A percentile compares a stretch with the other conserved stretches of the same genome.
Evolutionary conservation across 345 rosid genomes (phyloP).

Genomic region (Diplotaxis tenuifolia): DNA sequence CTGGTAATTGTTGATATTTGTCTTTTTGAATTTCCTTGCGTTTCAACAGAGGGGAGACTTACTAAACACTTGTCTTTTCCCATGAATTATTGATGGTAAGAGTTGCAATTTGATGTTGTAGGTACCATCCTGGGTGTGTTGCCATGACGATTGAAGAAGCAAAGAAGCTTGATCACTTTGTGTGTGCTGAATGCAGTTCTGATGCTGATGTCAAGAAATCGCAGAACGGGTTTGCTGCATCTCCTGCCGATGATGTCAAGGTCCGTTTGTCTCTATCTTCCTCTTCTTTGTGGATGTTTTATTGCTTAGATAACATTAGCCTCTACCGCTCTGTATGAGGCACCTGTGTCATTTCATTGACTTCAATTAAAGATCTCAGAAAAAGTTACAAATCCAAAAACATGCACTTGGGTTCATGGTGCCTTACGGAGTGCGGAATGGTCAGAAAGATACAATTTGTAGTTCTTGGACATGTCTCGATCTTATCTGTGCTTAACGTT

Average conservation of each 20-base stretch:
- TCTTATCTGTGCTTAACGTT: constrained; percentile 7
- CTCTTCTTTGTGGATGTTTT: background rate
- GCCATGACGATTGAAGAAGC: constrained; percentile 88
- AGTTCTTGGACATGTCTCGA: background rate
- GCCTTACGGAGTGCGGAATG: background rate
- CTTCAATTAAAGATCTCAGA: constrained; percentile 3
- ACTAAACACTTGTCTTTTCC: background rate
- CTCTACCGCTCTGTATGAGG: background rate
- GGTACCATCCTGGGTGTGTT: constrained; percentile 89
- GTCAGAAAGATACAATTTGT: constrained; percentile 2
- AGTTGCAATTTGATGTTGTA: constrained; percentile 32
- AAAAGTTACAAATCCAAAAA: constrained; percentile 1
- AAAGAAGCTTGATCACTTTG: constrained; percentile 68
- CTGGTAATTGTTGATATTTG: constrained; percentile 46
- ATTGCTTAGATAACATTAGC: background rate
- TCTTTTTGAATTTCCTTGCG: background rate
- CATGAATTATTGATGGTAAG: constrained; percentile 17
- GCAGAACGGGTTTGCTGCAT: constrained; percentile 44
- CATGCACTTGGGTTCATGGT: constrained; percentile 2
- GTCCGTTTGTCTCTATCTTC: constrained; percentile 34
- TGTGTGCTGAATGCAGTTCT: constrained; percentile 66
- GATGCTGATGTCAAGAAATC: constrained; percentile 64
- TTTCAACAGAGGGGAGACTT: background rate
- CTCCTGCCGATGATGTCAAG: constrained; percentile 60
- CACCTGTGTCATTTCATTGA: constrained; percentile 7